Conservation (phyloP, 2,329 filamentous ascomycete species). For the Sporothrix humicola region DNA sequence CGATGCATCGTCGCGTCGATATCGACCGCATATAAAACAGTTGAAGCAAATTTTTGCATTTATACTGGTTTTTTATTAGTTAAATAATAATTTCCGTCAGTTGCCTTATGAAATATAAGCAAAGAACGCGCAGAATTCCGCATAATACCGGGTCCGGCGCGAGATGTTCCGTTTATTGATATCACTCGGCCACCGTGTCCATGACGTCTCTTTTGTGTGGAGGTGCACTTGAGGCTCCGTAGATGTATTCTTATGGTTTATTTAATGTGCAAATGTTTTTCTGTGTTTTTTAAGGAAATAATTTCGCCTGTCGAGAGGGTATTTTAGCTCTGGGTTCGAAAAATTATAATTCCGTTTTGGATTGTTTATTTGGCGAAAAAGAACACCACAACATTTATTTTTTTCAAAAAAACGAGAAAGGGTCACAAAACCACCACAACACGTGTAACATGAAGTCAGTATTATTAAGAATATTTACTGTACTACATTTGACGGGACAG, state of each 20-base stretch:
- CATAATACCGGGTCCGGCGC: neutral
- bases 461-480: neutral
- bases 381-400: neutral
- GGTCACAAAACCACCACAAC: neutral
- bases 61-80: neutral
- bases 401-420: neutral
- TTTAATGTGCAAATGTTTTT: too few relatives aligned
- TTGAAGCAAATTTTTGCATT: neutral
- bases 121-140: neutral
- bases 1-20: neutral
- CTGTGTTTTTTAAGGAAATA: too few relatives aligned
- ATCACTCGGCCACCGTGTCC: neutral
- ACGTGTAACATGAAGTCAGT: neutral
- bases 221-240: too few relatives aligned
- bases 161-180: neutral
- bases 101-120: neutral
- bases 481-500: neutral
- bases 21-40: neutral
- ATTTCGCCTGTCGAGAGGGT: too few relatives aligned
- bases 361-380: neutral
- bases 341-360: too few relatives aligned
- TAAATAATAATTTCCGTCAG: neutral
- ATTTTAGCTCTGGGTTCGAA: too few relatives aligned
- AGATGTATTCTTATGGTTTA: too few relatives aligned
- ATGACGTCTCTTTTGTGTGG: neutral